A percentile compares a stretch with the other conserved stretches of the same genome.
phyloP scores from a whole-genome alignment of 2,329 filamentous ascomycete species.

The Microascus cirrosus region DNA sequence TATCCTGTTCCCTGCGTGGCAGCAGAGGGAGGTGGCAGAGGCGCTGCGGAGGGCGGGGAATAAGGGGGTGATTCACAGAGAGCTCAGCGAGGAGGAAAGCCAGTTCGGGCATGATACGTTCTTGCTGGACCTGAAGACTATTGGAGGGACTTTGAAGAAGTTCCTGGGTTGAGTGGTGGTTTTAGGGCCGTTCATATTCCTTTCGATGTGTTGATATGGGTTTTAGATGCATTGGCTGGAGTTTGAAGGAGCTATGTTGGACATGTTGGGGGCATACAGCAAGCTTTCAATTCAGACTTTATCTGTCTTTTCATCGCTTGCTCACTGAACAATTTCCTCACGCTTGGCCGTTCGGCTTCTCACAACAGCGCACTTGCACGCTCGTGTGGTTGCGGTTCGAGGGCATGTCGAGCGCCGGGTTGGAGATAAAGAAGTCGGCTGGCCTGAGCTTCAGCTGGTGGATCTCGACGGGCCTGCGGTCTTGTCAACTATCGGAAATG shows the following conservation, averaged over 20 bases:
- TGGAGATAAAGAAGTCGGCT: conserved; percentile 33
- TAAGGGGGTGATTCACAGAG: conserved; percentile 70
- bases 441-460: conserved; percentile 33
- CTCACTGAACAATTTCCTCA: not conserved
- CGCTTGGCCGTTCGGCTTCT: not conserved
- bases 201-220: not conserved
- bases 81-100: conserved; percentile 88
- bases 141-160: conserved; percentile 70
- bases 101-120: conserved; percentile 97
- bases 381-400: conserved; percentile 23
- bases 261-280: not conserved
- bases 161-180: conserved; percentile 54
- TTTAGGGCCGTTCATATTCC: not conserved
- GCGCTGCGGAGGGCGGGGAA: conserved; percentile 71
- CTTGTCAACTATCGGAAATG: not conserved
- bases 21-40: conserved; percentile 87
- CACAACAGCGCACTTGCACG: conserved; percentile 19
- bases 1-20: conserved; percentile 95
- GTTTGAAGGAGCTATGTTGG: not conserved
- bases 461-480: conserved; percentile 32
- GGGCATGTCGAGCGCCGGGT: conserved; percentile 34
- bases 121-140: conserved; percentile 79
- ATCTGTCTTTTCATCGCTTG: not conserved
- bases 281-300: not conserved
- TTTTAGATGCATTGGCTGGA: not conserved